These are phyloP conservation scores for Lipomyces lipofer DNA, from an alignment of 805 yeast species.

Conservation along the genomic window DNA sequence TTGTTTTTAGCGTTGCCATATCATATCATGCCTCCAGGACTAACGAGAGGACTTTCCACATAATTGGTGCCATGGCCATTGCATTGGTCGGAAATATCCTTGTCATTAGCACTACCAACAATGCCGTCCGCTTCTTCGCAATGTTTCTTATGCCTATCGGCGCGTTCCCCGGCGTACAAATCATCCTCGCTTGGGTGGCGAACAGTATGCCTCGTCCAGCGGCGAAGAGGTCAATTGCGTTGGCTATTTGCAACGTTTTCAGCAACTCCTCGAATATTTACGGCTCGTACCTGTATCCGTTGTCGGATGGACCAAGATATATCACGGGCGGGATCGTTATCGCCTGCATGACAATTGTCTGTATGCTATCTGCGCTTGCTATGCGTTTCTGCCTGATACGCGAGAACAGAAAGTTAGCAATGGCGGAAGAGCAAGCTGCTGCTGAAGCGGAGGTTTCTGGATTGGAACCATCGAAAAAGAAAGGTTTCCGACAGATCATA, in stretches of 20 bases:
- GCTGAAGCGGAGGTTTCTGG: conserved; percentile 1
- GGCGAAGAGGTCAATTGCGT: conserved; percentile 11
- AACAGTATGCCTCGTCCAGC: conserved; percentile 11
- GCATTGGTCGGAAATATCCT: neutral
- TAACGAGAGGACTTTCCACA: conserved; percentile 5
- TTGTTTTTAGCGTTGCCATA: conserved; percentile 34
- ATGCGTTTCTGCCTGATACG: conserved; percentile 1
- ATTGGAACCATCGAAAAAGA: neutral
- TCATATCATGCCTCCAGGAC: conserved; percentile 9
- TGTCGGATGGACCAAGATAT: conserved; percentile 11
- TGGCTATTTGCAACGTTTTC: conserved; percentile 5
- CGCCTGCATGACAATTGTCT: conserved; percentile 43
- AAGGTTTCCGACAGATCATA: neutral
- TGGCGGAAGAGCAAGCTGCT: conserved; percentile 5
- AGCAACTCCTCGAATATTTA: conserved; percentile 7
- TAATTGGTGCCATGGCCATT: conserved; percentile 3
- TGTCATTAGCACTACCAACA: neutral
- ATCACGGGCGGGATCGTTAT: conserved; percentile 7
- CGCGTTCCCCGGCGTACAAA: conserved; percentile 10
- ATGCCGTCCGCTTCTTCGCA: conserved; percentile 5
- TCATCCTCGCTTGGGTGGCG: conserved; percentile 9
- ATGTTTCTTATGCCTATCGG: conserved; percentile 12
- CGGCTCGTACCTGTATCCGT: conserved; percentile 20
- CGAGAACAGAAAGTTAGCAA: conserved; percentile 10
- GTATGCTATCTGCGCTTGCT: conserved; percentile 1